phyloP scores from a whole-genome alignment of 1,284 basidiomycete genomes.

The Boletellus deceptivus region DNA sequence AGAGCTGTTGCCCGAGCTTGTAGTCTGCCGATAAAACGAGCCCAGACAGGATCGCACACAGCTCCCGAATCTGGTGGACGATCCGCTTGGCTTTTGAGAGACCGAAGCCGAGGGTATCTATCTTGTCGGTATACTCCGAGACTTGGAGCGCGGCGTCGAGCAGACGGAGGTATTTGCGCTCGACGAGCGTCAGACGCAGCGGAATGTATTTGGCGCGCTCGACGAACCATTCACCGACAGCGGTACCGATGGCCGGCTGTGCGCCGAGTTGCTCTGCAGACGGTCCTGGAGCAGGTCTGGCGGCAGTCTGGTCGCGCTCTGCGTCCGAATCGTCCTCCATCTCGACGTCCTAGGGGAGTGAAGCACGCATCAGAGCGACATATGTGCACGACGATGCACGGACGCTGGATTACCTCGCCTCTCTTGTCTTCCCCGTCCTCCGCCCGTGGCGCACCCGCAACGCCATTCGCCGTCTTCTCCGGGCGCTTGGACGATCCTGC shows the following conservation, averaged over 20 bases:
- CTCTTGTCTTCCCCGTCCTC: slow-evolving; percentile 3
- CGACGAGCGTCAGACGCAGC: slow-evolving; percentile 63
- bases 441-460: background rate
- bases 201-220: slow-evolving; percentile 77
- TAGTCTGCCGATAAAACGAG: slow-evolving; percentile 77
- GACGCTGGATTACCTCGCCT: slow-evolving; percentile 17
- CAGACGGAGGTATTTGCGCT: slow-evolving; percentile 77
- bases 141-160: slow-evolving; percentile 77
- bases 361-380: slow-evolving; percentile 3
- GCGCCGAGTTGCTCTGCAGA: slow-evolving; percentile 42
- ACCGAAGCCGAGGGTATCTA: slow-evolving; percentile 72
- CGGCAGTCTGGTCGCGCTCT: slow-evolving; percentile 40
- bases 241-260: slow-evolving; percentile 54
- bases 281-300: slow-evolving; percentile 31
- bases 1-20: slow-evolving; percentile 80
- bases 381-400: background rate
- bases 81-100: slow-evolving; percentile 78
- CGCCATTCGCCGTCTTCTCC: slow-evolving; percentile 25
- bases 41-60: slow-evolving; percentile 81
- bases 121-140: slow-evolving; percentile 83
- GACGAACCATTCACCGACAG: slow-evolving; percentile 79
- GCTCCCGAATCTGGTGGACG: slow-evolving; percentile 76
- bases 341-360: slow-evolving; percentile 27
- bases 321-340: slow-evolving; percentile 46
- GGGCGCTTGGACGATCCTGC: slow-evolving; percentile 13